Evolutionary conservation across 2,329 filamentous ascomycete species (phyloP).

Genomic region (Fusarium newnesense): DNA sequence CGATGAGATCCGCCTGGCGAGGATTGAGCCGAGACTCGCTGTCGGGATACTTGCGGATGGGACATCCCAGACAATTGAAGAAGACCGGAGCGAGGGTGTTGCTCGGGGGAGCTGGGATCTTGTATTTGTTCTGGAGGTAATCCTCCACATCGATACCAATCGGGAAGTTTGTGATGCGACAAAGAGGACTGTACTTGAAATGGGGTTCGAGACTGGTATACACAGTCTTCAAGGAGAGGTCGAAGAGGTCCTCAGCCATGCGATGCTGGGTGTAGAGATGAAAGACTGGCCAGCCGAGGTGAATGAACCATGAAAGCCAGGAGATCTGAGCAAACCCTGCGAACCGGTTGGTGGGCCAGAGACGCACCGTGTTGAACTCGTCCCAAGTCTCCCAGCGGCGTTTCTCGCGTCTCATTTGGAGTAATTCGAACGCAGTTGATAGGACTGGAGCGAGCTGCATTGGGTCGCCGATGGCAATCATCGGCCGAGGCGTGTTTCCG

Average conservation of each 20-base stretch:
- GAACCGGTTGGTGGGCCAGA: neutral
- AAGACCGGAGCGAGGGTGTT: neutral
- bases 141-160: neutral
- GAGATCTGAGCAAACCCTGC: neutral
- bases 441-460: constrained; percentile 1
- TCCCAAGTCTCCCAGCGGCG: neutral
- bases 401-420: accelerated
- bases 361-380: accelerated
- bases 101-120: accelerated
- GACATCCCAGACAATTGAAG: neutral
- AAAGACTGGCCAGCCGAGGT: neutral
- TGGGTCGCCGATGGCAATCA: constrained; percentile 1
- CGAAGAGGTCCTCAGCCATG: neutral
- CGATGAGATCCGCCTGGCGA: neutral
- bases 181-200: neutral
- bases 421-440: neutral
- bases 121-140: neutral
- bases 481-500: neutral
- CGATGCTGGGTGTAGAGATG: neutral
- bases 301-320: neutral
- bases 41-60: neutral
- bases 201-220: neutral
- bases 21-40: neutral
- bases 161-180: neutral
- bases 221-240: neutral